Base-by-base conservation (phyloP, 2,329 filamentous ascomycete species). In the Colletotrichum caudatum region DNA sequence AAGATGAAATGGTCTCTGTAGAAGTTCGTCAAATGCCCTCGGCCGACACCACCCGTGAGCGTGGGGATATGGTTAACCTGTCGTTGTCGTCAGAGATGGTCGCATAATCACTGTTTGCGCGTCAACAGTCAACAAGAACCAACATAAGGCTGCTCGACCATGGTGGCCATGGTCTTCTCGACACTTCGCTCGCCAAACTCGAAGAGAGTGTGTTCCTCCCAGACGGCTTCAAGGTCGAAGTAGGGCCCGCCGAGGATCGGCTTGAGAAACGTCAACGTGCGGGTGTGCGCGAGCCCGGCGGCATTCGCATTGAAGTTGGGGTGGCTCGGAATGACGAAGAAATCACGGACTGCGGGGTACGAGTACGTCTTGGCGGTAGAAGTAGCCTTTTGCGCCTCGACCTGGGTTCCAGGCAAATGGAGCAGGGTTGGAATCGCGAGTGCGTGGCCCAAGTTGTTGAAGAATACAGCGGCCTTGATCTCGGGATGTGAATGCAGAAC, bases 101-200 rank as follows among this genome's bases (percentile, higher is more conserved):
- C 4, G 20, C 46, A 23, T 12, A n/a, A 33, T 18, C 5, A 29
- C 20, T 18, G 26, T 18, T 18, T 29, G 20, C 26, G 26, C 50
- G 9, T 20, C 26, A 53, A 51, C 7, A 18, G 26, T 2, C 50
- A 18, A 54, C 6, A 29, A 20, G 16, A 33, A 44, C 70, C 94
- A 1, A 95, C 92, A 76, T 94, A 94, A 1, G 92, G 93, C 78
- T 94, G 89, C 59, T 90, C 85, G 1, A 94, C 92, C 92, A 95
- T 94, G 0, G 92, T 94, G n/a, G 85, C 85, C 92, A 95, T 94
- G 0, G 92, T 95, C 74, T 89, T 88, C 73, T 89, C 89, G 0
- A 94, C 92, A 2, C 88, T 89, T 14, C 92, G 86, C 66, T 90
- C 88, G 1, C 80, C 88, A 78, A 95, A 95, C 77, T 94, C 92